These are phyloP conservation scores for Acacia concinna DNA, from an alignment of 331 rosid species.

Conservation along the genomic window DNA sequence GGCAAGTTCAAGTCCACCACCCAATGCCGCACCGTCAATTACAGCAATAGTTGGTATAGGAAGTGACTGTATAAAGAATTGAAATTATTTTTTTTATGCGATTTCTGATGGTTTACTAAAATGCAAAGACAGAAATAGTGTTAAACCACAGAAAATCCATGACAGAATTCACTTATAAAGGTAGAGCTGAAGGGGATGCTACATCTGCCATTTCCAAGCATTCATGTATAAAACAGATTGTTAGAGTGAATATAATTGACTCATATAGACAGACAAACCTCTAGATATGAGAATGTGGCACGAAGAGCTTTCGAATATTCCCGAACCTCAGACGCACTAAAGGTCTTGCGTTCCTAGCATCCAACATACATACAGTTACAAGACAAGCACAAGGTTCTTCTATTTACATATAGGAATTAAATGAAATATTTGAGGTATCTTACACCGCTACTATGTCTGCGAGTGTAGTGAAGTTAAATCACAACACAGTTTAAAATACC, in stretches of 20 bases:
- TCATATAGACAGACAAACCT: conserved; percentile 37
- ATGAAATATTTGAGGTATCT: not conserved
- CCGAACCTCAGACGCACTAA: conserved; percentile 48
- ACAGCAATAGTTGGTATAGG: conserved; percentile 60
- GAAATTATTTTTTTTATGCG: conserved; percentile 6
- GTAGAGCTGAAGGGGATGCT: not conserved
- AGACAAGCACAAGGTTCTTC: not conserved
- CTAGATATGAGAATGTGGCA: conserved; percentile 54
- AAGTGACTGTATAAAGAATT: conserved; percentile 41
- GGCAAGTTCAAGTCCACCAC: conserved; percentile 80
- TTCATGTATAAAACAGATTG: not conserved
- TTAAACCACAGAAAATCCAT: not conserved
- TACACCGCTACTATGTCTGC: not conserved
- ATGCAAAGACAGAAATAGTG: not conserved
- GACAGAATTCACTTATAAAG: not conserved
- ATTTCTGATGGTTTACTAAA: not conserved
- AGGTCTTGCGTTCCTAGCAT: conserved; percentile 61
- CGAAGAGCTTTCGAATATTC: conserved; percentile 52
- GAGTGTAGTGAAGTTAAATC: not conserved
- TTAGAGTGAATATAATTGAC: not conserved
- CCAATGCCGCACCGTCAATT: conserved; percentile 70
- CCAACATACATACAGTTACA: not conserved
- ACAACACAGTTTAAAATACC: not conserved
- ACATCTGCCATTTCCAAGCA: not conserved
- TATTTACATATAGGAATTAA: not conserved